These are phyloP conservation scores for Cicer yamashitae DNA, from an alignment of 306 rosid species.

Conservation along the genomic window DNA sequence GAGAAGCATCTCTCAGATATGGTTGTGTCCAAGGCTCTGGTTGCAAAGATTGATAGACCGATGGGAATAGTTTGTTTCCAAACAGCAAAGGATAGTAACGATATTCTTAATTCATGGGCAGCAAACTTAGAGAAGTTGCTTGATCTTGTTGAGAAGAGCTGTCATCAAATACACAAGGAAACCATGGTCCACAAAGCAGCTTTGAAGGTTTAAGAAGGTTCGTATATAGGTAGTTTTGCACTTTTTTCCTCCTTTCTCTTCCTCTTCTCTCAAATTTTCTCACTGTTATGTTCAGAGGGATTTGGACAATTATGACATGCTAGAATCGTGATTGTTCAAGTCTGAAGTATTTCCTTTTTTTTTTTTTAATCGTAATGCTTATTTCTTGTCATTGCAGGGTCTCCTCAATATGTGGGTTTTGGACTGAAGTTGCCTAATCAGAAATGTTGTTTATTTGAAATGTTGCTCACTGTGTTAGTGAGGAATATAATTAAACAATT, in stretches of 20 bases:
- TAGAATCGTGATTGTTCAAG: neutral
- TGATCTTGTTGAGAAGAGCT: conserved; percentile 95
- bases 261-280: neutral
- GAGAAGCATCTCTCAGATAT: conserved; percentile 97
- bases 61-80: conserved; percentile 84
- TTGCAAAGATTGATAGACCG: conserved; percentile 95
- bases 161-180: conserved; percentile 98
- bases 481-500: conserved; percentile 28
- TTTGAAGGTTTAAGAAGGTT: conserved; percentile 59
- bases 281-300: neutral
- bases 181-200: conserved; percentile 94
- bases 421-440: conserved; percentile 35
- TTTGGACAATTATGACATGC: neutral
- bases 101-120: conserved; percentile 88
- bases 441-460: conserved; percentile 39
- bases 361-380: conserved; percentile 4
- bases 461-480: conserved; percentile 33
- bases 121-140: conserved; percentile 91
- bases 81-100: conserved; percentile 87
- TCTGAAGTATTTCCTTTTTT: neutral
- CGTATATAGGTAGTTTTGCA: conserved; percentile 27
- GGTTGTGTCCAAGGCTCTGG: conserved; percentile 95
- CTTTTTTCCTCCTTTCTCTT: neutral
- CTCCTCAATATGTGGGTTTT: conserved; percentile 39
- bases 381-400: conserved; percentile 48